Evolutionary conservation across 106 monocot species (phyloP).

Genomic region (Apostasia ramifera): DNA sequence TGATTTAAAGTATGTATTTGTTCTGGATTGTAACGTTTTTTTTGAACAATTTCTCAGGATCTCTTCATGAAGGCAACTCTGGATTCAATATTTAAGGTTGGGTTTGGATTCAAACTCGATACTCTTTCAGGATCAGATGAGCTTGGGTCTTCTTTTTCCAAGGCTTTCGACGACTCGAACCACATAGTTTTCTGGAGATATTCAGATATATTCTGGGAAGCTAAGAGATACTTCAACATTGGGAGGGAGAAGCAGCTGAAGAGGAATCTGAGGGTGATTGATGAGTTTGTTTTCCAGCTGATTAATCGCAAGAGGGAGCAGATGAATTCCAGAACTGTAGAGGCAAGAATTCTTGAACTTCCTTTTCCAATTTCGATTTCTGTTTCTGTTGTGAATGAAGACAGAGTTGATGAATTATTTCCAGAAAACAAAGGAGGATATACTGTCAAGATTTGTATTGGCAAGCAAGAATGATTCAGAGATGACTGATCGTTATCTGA

Average conservation of each 20-base stretch:
- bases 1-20: not conserved
- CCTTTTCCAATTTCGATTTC: not conserved
- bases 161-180: slow-evolving; percentile 50
- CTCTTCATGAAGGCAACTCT: slow-evolving; percentile 38
- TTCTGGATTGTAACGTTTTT: too few relatives aligned
- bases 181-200: slow-evolving; percentile 19
- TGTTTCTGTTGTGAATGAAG: not conserved
- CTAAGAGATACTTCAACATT: slow-evolving; percentile 34
- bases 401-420: not conserved
- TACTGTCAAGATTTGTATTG: slow-evolving; percentile 45
- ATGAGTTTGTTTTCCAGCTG: slow-evolving; percentile 39
- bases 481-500: slow-evolving; percentile 27
- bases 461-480: slow-evolving; percentile 29
- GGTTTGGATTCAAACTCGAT: slow-evolving; percentile 43
- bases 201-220: slow-evolving; percentile 38
- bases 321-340: slow-evolving; percentile 3
- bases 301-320: slow-evolving; percentile 18
- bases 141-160: slow-evolving; percentile 16
- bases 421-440: slow-evolving; percentile 35
- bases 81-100: slow-evolving; percentile 58
- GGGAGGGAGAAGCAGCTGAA: slow-evolving; percentile 40
- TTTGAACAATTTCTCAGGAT: slow-evolving; percentile 5
- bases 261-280: slow-evolving; percentile 36
- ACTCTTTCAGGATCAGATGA: slow-evolving; percentile 25
- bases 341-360: slow-evolving; percentile 7